Conservation (phyloP, 164 flowering plant genomes). For the Magnolia kwangsiensis region DNA sequence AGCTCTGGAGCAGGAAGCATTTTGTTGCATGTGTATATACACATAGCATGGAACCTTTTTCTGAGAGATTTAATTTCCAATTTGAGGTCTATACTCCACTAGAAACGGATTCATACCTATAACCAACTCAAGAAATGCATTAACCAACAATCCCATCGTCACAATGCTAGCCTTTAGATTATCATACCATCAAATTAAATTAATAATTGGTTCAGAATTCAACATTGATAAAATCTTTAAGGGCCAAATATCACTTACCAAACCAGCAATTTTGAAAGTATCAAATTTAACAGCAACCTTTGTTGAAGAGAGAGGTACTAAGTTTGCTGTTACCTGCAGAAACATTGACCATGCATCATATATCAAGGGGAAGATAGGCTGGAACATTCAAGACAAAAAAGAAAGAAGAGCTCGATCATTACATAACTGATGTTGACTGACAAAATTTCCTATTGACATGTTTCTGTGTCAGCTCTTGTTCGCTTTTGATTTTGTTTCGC, state of each 20-base stretch:
- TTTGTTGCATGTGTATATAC: no score
- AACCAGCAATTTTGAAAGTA: conserved; percentile 65
- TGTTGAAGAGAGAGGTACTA: conserved; percentile 70
- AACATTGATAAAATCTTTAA: neutral
- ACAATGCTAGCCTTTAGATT: neutral
- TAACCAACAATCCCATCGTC: neutral
- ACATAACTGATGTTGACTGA: neutral
- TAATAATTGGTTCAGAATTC: neutral
- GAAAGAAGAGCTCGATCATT: neutral
- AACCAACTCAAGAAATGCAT: neutral
- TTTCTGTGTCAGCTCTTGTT: no score
- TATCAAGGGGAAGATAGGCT: neutral
- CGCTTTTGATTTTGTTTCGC: no score
- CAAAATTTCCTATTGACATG: no score
- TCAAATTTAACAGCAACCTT: conserved; percentile 92
- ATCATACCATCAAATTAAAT: neutral
- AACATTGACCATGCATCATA: neutral
- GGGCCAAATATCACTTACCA: conserved; percentile 43
- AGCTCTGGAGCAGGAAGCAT: no score
- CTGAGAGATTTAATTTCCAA: no score
- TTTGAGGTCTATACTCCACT: no score
- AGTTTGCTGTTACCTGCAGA: conserved; percentile 85
- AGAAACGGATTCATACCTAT: no score
- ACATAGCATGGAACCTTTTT: no score
- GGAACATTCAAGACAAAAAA: neutral